phyloP scores from a whole-genome alignment of 495 filamentous ascomycete species.

The Penicillium tannophilum region DNA sequence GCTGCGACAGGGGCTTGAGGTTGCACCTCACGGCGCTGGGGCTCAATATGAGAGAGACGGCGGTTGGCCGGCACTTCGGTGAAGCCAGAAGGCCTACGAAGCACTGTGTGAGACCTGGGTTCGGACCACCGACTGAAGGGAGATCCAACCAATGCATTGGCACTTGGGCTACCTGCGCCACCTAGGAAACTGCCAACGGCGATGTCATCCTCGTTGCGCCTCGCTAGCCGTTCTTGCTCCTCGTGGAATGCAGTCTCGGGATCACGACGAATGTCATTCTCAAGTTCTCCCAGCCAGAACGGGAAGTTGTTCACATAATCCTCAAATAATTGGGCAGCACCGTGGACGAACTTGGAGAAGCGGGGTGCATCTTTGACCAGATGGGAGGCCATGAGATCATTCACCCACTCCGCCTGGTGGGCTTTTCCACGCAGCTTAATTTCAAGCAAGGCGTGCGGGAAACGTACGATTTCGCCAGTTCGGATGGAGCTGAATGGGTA shows the following conservation, averaged over 20 bases:
- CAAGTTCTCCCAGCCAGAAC: conserved; percentile 90
- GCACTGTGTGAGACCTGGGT: conserved; percentile 22
- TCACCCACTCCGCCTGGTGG: conserved; percentile 81
- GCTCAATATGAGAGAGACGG: conserved; percentile 26
- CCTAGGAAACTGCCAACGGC: conserved; percentile 84
- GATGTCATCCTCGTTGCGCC: conserved; percentile 80
- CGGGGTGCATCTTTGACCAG: conserved; percentile 84
- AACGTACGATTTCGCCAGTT: conserved; percentile 88
- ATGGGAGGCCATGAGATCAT: conserved; percentile 88
- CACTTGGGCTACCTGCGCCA: conserved; percentile 49
- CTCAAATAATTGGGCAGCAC: conserved; percentile 87
- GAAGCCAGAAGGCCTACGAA: conserved; percentile 29
- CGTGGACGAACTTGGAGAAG: conserved; percentile 97
- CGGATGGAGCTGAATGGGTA: conserved; percentile 84
- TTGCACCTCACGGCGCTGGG: conserved; percentile 20
- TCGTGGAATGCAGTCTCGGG: conserved; percentile 88
- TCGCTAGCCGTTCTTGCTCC: conserved; percentile 78
- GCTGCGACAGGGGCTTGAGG: background rate
- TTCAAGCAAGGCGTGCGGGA: conserved; percentile 89
- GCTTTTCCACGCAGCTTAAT: conserved; percentile 82
- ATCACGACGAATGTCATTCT: conserved; percentile 90
- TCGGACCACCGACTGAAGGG: conserved; percentile 45
- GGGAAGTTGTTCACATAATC: conserved; percentile 95
- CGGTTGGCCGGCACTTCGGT: conserved; percentile 21
- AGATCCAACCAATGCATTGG: conserved; percentile 56